phyloP scores from a whole-genome alignment of 805 yeast species.

The Nakazawaea sp. region DNA sequence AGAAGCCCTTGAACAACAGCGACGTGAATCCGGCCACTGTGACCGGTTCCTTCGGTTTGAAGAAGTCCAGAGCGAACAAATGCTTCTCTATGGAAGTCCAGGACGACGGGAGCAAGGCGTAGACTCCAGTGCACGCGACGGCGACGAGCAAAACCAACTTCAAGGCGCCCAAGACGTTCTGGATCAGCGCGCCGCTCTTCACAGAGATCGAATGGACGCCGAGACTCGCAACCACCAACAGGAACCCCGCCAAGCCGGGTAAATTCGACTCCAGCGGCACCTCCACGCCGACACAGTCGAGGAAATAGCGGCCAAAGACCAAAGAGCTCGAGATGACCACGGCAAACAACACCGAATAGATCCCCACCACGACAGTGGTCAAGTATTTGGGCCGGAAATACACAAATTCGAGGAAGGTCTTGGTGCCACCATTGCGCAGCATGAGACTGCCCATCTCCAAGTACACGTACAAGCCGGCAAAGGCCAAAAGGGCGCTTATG shows the following conservation, averaged over 20 bases:
- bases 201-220: conserved; percentile 53
- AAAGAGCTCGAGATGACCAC: conserved; percentile 43
- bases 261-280: conserved; percentile 25
- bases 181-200: conserved; percentile 51
- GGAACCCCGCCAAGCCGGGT: conserved; percentile 36
- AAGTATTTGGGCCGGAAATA: conserved; percentile 53
- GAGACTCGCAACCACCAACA: conserved; percentile 27
- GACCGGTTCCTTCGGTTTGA: conserved; percentile 21
- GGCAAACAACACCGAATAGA: conserved; percentile 43
- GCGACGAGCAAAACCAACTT: conserved; percentile 48
- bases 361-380: conserved; percentile 39
- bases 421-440: conserved; percentile 73
- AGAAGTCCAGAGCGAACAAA: conserved; percentile 24
- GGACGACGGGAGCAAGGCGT: conserved; percentile 42
- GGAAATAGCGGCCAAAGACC: conserved; percentile 47
- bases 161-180: conserved; percentile 55
- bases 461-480: conserved; percentile 60
- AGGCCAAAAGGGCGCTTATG: conserved; percentile 53
- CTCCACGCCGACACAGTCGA: conserved; percentile 36
- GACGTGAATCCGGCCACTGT: conserved; percentile 37
- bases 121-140: conserved; percentile 53
- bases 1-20: conserved; percentile 44
- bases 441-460: conserved; percentile 65
- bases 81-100: conserved; percentile 38
- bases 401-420: conserved; percentile 63